Evolutionary conservation across 208 protist genomes (phyloP).

Genomic region (Leishmania aethiopica): DNA sequence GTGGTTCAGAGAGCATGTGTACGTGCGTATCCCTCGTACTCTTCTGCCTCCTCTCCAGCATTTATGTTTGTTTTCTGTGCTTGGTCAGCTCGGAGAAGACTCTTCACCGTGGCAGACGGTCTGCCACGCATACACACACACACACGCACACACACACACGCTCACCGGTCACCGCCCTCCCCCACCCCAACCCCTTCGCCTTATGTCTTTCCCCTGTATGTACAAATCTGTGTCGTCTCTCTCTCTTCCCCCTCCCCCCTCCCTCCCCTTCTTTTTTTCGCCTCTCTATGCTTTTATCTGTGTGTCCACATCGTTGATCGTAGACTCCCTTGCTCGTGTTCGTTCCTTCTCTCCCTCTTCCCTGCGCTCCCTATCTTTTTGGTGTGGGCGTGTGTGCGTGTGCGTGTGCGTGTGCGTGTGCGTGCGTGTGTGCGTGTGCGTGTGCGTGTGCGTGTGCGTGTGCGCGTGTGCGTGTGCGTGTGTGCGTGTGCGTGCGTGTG

Average conservation of each 20-base stretch:
- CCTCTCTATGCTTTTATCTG: slow-evolving; percentile 16
- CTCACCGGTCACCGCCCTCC: too few species aligned
- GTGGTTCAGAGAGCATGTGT: not conserved
- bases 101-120: too few species aligned
- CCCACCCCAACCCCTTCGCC: too few species aligned
- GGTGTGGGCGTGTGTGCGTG: too few species aligned
- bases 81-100: too few species aligned
- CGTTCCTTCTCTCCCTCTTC: not conserved
- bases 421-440: not conserved
- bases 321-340: not conserved
- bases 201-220: too few species aligned
- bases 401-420: not conserved
- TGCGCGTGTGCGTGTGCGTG: too few species aligned
- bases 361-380: not conserved
- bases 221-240: too few species aligned
- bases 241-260: too few species aligned
- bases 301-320: not conserved
- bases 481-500: too few species aligned
- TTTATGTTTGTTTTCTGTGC: slow-evolving; percentile 4
- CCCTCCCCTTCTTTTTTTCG: not conserved
- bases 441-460: not conserved
- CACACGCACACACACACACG: too few species aligned
- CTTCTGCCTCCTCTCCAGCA: not conserved
- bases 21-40: not conserved
- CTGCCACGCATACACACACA: too few species aligned